Percentiles rank a stretch among this genome's conserved stretches.
Evolutionary conservation across 176 grass and related monocot species (phyloP).

Genomic region (Chloris gayana): DNA sequence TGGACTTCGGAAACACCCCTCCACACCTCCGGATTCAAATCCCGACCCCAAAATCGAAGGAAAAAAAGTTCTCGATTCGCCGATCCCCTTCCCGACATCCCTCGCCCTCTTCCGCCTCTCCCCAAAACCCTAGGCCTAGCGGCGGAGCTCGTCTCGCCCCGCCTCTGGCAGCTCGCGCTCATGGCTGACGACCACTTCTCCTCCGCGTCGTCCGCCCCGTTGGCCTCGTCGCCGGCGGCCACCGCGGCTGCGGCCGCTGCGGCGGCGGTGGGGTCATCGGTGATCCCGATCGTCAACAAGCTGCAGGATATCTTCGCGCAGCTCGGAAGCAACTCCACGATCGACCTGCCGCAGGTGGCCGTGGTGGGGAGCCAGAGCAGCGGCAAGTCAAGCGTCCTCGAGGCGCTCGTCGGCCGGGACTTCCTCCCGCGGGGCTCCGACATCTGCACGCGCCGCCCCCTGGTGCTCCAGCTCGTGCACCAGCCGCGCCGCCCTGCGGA

Average conservation of each 20-base stretch:
- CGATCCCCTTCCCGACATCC: constrained; percentile 31
- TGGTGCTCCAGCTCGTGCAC: constrained; percentile 91
- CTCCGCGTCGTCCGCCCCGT: constrained; percentile 34
- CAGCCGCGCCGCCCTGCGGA: constrained; percentile 52
- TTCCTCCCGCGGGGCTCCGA: constrained; percentile 95
- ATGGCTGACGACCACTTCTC: constrained; percentile 65
- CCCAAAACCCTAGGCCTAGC: constrained; percentile 53
- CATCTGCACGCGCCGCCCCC: constrained; percentile 91
- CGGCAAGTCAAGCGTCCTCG: constrained; percentile 96
- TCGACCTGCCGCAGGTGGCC: constrained; percentile 92
- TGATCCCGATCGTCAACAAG: constrained; percentile 99
- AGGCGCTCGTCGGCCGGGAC: constrained; percentile 90
- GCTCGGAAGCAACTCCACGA: constrained; percentile 80
- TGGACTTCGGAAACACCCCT: constrained; percentile 10
- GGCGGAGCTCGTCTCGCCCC: constrained; percentile 34
- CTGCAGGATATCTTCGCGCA: constrained; percentile 98
- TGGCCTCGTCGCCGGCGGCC: constrained; percentile 42
- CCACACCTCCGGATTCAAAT: constrained; percentile 39
- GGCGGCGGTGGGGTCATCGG: constrained; percentile 65
- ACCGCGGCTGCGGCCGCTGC: constrained; percentile 45
- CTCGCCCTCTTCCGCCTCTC: neutral
- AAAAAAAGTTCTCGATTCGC: constrained; percentile 41
- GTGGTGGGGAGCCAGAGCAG: constrained; percentile 97
- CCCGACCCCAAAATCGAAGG: constrained; percentile 6
- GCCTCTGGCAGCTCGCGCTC: neutral